Conservation (phyloP, 31 red algal genomes). For the Bonnemaisonia californica region DNA sequence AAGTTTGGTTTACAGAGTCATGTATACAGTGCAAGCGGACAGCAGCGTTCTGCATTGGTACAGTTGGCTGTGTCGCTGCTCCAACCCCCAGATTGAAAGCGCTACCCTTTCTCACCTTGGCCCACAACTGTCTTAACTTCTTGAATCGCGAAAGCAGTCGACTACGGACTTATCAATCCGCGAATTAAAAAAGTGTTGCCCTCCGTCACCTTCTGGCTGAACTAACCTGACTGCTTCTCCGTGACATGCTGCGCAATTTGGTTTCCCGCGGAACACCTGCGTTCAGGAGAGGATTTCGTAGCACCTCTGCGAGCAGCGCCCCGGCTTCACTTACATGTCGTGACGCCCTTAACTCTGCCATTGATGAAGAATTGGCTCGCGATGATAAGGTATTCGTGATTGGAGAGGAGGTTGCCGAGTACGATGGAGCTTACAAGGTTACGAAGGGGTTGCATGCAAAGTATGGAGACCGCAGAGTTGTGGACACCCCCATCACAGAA, state of each 20-base stretch:
- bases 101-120: too few relatives aligned
- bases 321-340: conserved; percentile 70
- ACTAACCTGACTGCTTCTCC: too few relatives aligned
- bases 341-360: conserved; percentile 94
- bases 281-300: conserved; percentile 11
- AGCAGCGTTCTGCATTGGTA: too few relatives aligned
- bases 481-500: conserved; percentile 99
- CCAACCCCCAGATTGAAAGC: too few relatives aligned
- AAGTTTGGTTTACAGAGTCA: too few relatives aligned
- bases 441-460: conserved; percentile 92
- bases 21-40: too few relatives aligned
- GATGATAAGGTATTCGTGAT: conserved; percentile 91
- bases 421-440: conserved; percentile 99
- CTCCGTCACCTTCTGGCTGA: too few relatives aligned
- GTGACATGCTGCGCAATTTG: conserved; percentile 25
- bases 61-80: too few relatives aligned
- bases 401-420: conserved; percentile 98
- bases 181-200: too few relatives aligned
- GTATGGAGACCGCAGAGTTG: conserved; percentile 87
- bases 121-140: too few relatives aligned
- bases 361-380: conserved; percentile 96
- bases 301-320: conserved; percentile 14
- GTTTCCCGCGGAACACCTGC: neutral
- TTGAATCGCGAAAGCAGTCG: too few relatives aligned
- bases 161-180: too few relatives aligned